phyloP scores from a whole-genome alignment of 441 rosid genomes.

The Bruguiera hainesii region DNA sequence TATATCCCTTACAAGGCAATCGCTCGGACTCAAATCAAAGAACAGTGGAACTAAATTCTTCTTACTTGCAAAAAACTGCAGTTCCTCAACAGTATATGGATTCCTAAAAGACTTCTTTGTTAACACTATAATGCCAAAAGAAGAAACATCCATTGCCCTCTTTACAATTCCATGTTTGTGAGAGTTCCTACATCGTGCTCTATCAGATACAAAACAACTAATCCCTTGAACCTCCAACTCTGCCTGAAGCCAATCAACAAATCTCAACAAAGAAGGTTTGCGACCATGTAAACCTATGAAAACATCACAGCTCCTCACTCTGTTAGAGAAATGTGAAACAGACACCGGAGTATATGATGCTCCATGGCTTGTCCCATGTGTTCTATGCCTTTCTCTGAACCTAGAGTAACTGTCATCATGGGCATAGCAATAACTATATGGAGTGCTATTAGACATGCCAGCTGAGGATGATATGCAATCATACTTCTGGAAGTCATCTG shows the following conservation, averaged over 20 bases:
- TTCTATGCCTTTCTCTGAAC: constrained; percentile 35
- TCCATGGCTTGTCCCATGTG: constrained; percentile 41
- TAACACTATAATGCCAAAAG: constrained; percentile 75
- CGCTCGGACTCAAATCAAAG: constrained; percentile 72
- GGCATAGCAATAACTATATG: constrained; percentile 35
- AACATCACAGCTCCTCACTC: constrained; percentile 75
- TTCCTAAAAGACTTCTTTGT: constrained; percentile 78
- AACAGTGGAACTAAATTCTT: constrained; percentile 81
- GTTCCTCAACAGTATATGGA: constrained; percentile 81
- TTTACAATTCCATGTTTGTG: constrained; percentile 63
- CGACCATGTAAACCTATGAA: constrained; percentile 81
- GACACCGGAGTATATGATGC: constrained; percentile 50
- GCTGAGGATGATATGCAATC: constrained; percentile 42
- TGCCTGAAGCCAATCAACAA: constrained; percentile 80
- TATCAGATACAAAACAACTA: constrained; percentile 78
- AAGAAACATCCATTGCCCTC: constrained; percentile 80
- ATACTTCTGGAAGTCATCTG: constrained; percentile 40
- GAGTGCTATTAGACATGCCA: constrained; percentile 39
- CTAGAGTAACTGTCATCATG: constrained; percentile 27
- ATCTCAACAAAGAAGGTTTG: constrained; percentile 70
- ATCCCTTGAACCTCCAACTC: constrained; percentile 93
- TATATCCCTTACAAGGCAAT: constrained; percentile 90
- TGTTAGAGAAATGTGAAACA: constrained; percentile 55
- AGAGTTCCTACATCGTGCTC: constrained; percentile 70
- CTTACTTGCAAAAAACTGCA: constrained; percentile 68